Conservation (phyloP, 2,329 filamentous ascomycete genomes). For the Pyrenochaeta sp. region DNA sequence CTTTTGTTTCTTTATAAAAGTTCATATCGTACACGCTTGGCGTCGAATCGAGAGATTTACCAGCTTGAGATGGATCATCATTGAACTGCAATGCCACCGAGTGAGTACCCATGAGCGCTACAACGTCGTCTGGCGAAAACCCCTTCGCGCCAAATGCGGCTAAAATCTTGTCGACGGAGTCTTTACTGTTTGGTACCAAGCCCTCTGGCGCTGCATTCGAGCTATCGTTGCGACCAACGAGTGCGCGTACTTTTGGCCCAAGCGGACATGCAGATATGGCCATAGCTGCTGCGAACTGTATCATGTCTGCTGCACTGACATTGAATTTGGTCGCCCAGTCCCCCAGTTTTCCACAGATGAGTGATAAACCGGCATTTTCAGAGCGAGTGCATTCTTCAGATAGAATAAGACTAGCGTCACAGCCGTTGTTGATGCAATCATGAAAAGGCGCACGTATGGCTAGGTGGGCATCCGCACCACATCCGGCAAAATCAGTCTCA, state of each 20-base stretch:
- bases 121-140: conserved; percentile 38
- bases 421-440: conserved; percentile 39
- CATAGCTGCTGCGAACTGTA: conserved; percentile 34
- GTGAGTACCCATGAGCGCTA: conserved; percentile 46
- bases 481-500: conserved; percentile 23
- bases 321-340: conserved; percentile 51
- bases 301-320: conserved; percentile 39
- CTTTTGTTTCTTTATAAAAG: conserved; percentile 41
- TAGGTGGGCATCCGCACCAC: conserved; percentile 27
- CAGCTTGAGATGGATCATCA: conserved; percentile 32
- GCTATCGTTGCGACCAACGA: conserved; percentile 34
- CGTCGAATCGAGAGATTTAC: conserved; percentile 38
- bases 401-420: conserved; percentile 37
- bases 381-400: conserved; percentile 37
- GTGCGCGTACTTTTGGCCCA: conserved; percentile 27
- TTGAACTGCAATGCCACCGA: conserved; percentile 35
- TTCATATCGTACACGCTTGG: conserved; percentile 36
- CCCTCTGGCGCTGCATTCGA: conserved; percentile 18
- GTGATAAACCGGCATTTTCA: conserved; percentile 54
- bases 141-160: conserved; percentile 37
- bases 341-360: conserved; percentile 50
- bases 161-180: conserved; percentile 25
- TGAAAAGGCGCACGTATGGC: conserved; percentile 37
- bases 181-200: conserved; percentile 22
- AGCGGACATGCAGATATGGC: conserved; percentile 34